These are phyloP conservation scores for Cytospora chrysosperma DNA, from an alignment of 2,329 filamentous ascomycete species.

Conservation along the genomic window DNA sequence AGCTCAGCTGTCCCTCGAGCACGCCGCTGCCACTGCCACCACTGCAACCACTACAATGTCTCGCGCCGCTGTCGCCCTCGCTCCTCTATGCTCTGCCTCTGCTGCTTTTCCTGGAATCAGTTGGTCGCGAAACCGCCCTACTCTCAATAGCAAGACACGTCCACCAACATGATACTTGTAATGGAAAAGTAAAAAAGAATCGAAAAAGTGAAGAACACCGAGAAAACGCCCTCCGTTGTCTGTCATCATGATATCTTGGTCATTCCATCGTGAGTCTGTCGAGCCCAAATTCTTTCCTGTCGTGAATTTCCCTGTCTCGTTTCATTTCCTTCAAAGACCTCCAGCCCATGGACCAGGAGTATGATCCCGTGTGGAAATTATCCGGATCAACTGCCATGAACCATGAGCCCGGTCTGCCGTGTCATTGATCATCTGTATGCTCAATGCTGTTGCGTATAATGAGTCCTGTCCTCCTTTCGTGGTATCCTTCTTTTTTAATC, in stretches of 20 bases:
- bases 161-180: constrained; percentile 4
- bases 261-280: constrained; percentile 23
- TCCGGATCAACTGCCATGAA: constrained; percentile 12
- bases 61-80: not conserved
- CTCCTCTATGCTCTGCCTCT: not conserved
- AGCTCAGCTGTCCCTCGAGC: not conserved
- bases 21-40: not conserved
- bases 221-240: constrained; percentile 20
- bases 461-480: not conserved
- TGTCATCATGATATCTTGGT: constrained; percentile 25
- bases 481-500: constrained; percentile 11
- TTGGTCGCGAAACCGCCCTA: not conserved
- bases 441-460: not conserved
- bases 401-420: constrained; percentile 4
- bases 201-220: not conserved
- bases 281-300: constrained; percentile 15
- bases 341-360: constrained; percentile 13
- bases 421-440: constrained; percentile 11
- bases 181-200: not conserved
- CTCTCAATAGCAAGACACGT: not conserved
- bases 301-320: constrained; percentile 5
- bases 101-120: not conserved
- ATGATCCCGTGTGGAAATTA: constrained; percentile 4
- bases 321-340: not conserved
- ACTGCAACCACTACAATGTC: not conserved